These are phyloP conservation scores for Umbilicaria muhlenbergii DNA, from an alignment of 495 filamentous ascomycete genomes.

Conservation along the genomic window DNA sequence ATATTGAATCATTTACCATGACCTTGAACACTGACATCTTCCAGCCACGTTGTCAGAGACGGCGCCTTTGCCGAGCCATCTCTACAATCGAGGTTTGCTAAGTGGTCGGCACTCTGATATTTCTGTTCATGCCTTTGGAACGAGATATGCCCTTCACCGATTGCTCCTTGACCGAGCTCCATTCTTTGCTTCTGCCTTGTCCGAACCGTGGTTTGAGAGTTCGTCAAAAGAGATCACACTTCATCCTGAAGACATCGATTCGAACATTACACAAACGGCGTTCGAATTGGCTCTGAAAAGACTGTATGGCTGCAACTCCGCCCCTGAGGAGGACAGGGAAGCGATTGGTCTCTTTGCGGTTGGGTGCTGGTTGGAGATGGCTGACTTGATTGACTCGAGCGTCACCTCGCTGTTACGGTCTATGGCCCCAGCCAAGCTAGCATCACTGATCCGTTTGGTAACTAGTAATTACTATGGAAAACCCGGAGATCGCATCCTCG, in stretches of 20 bases:
- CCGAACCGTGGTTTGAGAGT: conserved; percentile 42
- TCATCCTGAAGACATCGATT: conserved; percentile 40
- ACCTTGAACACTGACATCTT: neutral
- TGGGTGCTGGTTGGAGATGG: conserved; percentile 43
- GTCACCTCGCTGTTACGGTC: conserved; percentile 37
- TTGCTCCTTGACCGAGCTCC: conserved; percentile 42
- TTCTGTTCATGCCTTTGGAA: conserved; percentile 34
- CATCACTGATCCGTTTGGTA: conserved; percentile 34
- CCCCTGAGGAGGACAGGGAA: conserved; percentile 34
- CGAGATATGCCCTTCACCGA: conserved; percentile 36
- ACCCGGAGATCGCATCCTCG: conserved; percentile 36
- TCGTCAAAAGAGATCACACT: conserved; percentile 35
- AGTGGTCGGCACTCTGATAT: conserved; percentile 43
- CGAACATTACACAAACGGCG: conserved; percentile 36
- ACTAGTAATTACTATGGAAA: conserved; percentile 43
- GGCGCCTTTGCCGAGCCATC: conserved; percentile 35
- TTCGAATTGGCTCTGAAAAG: conserved; percentile 44
- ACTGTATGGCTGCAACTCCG: conserved; percentile 34
- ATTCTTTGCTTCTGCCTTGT: conserved; percentile 39
- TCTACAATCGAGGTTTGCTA: conserved; percentile 39
- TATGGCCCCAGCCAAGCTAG: conserved; percentile 31
- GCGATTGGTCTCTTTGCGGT: conserved; percentile 42
- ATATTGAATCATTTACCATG: neutral
- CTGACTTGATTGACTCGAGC: conserved; percentile 39
- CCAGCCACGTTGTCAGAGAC: conserved; percentile 20